A percentile compares a stretch with the other conserved stretches of the same genome.
Evolutionary conservation across 257 asterid genomes (phyloP).

Genomic region (Lavandula angustifolia): DNA sequence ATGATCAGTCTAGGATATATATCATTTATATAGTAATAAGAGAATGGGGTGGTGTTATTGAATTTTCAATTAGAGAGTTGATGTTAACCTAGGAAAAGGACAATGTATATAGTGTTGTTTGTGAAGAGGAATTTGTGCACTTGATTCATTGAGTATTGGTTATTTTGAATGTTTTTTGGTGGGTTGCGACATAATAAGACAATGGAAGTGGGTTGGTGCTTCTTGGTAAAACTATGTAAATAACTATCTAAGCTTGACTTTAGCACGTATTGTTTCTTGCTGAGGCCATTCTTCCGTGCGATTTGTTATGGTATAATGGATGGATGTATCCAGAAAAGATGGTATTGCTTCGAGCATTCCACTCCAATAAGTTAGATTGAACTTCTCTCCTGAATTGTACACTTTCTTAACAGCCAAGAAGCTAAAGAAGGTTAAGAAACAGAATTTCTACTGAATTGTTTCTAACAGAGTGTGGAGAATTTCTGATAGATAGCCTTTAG

Average conservation of each 20-base stretch:
- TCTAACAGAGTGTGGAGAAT: not conserved
- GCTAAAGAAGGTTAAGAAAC: not conserved
- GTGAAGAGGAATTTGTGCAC: not conserved
- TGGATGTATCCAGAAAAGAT: not conserved
- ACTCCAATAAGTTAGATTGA: not conserved
- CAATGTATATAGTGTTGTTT: constrained; percentile 22
- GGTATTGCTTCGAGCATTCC: not conserved
- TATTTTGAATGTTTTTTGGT: not conserved
- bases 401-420: not conserved
- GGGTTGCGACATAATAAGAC: not conserved
- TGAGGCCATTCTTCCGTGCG: not conserved
- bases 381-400: not conserved
- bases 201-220: not conserved
- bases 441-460: not conserved
- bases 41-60: not conserved
- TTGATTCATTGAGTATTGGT: not conserved
- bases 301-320: not conserved
- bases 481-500: not conserved
- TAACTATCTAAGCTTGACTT: not conserved
- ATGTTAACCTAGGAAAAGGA: not conserved
- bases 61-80: constrained; percentile 13
- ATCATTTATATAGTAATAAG: not conserved
- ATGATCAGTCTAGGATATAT: not conserved
- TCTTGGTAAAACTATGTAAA: not conserved
- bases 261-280: constrained; percentile 4